Evolutionary conservation across 257 asterid genomes (phyloP), one percentile per base, ranked within the genome.

Genomic region (Plantago major): DNA sequence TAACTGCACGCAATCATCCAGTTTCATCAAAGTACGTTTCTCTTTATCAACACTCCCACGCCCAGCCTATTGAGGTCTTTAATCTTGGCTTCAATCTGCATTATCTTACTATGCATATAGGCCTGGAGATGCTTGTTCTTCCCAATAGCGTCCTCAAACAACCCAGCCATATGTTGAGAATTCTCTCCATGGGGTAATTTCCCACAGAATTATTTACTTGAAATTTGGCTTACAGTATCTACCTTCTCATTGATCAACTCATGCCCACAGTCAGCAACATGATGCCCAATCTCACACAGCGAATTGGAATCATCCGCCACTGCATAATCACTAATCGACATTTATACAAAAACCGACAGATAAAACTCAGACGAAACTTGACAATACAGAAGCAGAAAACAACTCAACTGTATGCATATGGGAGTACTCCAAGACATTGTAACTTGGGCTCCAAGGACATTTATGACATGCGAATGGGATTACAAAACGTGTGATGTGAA

Each of bases 41-140:
- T 86, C 79, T 69, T 80, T 77, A 73, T 85, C 86, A 67, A 89
- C 95, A 17, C 88, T 79, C 22, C 72, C 87, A 65, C 46, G n/a
- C n/a, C 74, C 46, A 92, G 66, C 73, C 74, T 79, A 64, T 74
- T 77, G 55, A 86, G 74, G 77, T 89, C 96, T 75, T 84, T 90
- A 52, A 84, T 70, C 79, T 89, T 86, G 33, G 95, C 80, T 82
- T 89, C 97, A 59, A 79, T 62, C 54, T 92, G 93, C 73, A 86
- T 64, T 81, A 92, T 74, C 74, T 83, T 92, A 69, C 75, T 72
- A 64, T 95, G 73, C 17, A 92, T 53, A 55, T 78, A 47, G 73
- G 81, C 86, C 81, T 92, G 97, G 70, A 74, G 83, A 33, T 84
- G 73, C 79, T 96, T 84, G 58, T 89, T 89, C 80, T 92, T 82